Evolutionary conservation across 148 eudicot genomes (phyloP).

Genomic region (Diospyros kaki): DNA sequence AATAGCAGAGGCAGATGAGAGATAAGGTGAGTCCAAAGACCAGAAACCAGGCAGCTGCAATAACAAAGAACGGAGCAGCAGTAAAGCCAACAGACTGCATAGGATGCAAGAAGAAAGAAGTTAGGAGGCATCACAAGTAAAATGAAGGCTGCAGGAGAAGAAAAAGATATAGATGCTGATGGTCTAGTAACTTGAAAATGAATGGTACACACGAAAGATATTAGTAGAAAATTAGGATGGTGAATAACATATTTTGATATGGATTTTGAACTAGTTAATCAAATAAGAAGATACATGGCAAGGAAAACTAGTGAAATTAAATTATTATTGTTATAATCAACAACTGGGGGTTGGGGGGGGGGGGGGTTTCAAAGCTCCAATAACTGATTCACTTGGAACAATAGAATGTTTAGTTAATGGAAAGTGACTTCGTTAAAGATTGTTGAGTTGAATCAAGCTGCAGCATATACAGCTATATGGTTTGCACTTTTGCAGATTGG

Average conservation of each 20-base stretch:
- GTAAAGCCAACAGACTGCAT: constrained; percentile 81
- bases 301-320: not conserved
- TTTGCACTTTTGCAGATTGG: no score
- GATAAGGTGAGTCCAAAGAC: constrained; percentile 62
- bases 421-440: no score
- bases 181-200: not conserved
- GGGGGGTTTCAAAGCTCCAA: no score
- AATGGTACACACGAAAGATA: not conserved
- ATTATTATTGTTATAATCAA: no score
- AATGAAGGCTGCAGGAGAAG: not conserved
- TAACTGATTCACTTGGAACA: no score
- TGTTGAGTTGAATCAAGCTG: no score
- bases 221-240: not conserved
- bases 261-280: not conserved
- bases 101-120: constrained; percentile 9
- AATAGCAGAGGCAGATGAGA: constrained; percentile 47
- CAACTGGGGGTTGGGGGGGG: no score
- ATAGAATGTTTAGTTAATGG: no score
- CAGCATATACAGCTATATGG: no score
- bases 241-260: not conserved
- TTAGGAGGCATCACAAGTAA: not conserved
- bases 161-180: no score
- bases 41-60: constrained; percentile 58
- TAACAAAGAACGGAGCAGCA: constrained; percentile 65
- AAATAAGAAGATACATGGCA: not conserved